Base-by-base conservation (phyloP, 2,329 filamentous ascomycete species). In the Phoma sp. region DNA sequence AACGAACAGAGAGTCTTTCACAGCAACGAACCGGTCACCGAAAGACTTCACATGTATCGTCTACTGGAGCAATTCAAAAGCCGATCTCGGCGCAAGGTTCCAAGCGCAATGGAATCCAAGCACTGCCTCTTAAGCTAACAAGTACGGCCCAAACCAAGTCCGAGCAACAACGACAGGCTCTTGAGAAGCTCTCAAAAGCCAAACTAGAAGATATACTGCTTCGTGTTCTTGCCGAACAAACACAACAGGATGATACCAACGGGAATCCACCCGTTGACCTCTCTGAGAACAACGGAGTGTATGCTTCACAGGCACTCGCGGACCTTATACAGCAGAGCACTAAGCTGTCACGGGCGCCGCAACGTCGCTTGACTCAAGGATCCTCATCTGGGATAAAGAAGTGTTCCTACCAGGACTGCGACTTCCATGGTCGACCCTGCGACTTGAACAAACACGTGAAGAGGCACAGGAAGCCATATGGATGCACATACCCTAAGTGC, bases 381-480 rank as follows among this genome's bases (percentile, higher is more conserved):
- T 56, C 57, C 6, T 42, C 40, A 5, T 33, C 54, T 7, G 57
- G 62, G 7, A 47, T 40, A 9, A 55, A 64, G 11, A 15, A 40
- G 10, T 76, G 74, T 33, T 20, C 26, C 42, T 46, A 47, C 43
- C 18, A 48, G 5, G 12, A 18, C n/a, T 52, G 53, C 10, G 20
- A 3, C 1, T 50, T 56, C 30, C 7, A 15, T 4, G 47, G 51
- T 25, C 45, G 51, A 4, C 26, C 21, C 2, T 80, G 77, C 59
- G 78, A 79, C 46, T 59, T 79, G 54, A 76, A 71, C 61, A 97
- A 97, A 73, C 93, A 96, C 71, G 80, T 85, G 72, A 93, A 92
- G 69, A 86, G 92, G 1, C 93, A 97, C 71, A 82, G 84, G 7
- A 87, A 86, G 60, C 93, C 92, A 0, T 96, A 93, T 59, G 87